Evolutionary conservation across 441 rosid species (phyloP).

Genomic region (Arabidopsis lyrata): DNA sequence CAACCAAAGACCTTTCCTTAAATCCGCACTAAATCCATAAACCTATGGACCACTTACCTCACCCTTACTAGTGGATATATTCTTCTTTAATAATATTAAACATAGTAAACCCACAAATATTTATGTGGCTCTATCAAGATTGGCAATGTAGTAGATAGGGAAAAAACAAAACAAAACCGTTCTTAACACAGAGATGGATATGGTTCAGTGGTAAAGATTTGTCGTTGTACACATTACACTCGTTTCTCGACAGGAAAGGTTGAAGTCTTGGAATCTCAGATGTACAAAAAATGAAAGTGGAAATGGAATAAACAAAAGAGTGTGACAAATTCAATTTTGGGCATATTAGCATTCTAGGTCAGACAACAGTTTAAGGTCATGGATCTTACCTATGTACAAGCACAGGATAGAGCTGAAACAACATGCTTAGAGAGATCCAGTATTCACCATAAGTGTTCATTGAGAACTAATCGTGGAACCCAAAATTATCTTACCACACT

Average conservation of each 20-base stretch:
- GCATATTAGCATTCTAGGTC: conserved; percentile 29
- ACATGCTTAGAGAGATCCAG: conserved; percentile 19
- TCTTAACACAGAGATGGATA: conserved; percentile 29
- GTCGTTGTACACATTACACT: conserved; percentile 30
- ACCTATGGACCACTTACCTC: conserved; percentile 38
- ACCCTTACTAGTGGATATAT: conserved; percentile 28
- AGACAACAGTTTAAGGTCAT: conserved; percentile 36
- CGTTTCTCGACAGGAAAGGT: conserved; percentile 21
- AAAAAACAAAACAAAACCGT: not conserved
- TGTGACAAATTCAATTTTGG: conserved; percentile 24
- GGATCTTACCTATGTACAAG: conserved; percentile 46
- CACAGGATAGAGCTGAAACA: conserved; percentile 22
- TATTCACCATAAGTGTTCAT: conserved; percentile 42
- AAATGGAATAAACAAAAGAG: conserved; percentile 25
- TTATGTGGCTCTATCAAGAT: conserved; percentile 40
- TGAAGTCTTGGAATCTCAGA: conserved; percentile 41
- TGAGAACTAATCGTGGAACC: conserved; percentile 53
- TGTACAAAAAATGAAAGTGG: conserved; percentile 39
- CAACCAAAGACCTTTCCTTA: conserved; percentile 46
- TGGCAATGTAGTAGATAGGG: conserved; percentile 28
- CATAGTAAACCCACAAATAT: conserved; percentile 21
- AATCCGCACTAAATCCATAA: conserved; percentile 45
- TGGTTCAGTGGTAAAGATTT: conserved; percentile 1
- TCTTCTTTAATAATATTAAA: conserved; percentile 13
- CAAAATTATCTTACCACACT: conserved; percentile 64